Base-by-base conservation (phyloP, 2,329 filamentous ascomycete genomes). In the Canariomyces notabilis region DNA sequence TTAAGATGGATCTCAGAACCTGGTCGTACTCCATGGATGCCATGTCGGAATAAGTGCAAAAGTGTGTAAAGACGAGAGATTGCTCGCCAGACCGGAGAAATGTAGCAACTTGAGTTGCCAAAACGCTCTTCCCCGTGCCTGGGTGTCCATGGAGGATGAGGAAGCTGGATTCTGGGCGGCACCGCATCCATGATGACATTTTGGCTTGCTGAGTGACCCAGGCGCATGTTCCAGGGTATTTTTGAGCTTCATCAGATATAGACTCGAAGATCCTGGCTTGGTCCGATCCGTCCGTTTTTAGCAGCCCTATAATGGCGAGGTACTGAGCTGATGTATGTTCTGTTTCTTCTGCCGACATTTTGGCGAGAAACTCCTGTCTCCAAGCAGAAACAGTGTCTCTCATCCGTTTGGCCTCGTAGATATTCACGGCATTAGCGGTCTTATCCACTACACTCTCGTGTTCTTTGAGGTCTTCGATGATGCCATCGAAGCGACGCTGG, bases 111-210 rank as follows among this genome's bases (percentile, higher is more conserved):
- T 63, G 58, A 0, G 55, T 50, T 7, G 59, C 38, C 2, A 69
- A 34, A 0, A 67, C 58, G 22, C 64, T 70, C 39, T 70, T 71
- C 0, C 67, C 67, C 1, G 58, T 58, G 1, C 67, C 67, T 1
- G 65, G 61, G 2, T 46, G 51, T 0, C 67, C 67, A 5, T 66
- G 61, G 0, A 69, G 54, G 55, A 59, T 61, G 0, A 67, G n/a
- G 16, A 62, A 53, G 2, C 54, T 44, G 0, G 45, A 42, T 4
- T 63, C 55, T 0, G 48, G 46, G 0, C 31, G 54, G 2, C 9
- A n/a, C 31, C 46, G 47, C 8, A 65, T 42, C 63, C 61, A 66
- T 1, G 55, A 35, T 2, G 12, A 32, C 5, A 69, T 50, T 7
- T 54, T 57, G 1, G 23, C 9, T 3, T 67, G 55, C 2, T 60